Evolutionary conservation across 2,329 filamentous ascomycete genomes (phyloP).

Genomic region (Sarocladium brachiariae): DNA sequence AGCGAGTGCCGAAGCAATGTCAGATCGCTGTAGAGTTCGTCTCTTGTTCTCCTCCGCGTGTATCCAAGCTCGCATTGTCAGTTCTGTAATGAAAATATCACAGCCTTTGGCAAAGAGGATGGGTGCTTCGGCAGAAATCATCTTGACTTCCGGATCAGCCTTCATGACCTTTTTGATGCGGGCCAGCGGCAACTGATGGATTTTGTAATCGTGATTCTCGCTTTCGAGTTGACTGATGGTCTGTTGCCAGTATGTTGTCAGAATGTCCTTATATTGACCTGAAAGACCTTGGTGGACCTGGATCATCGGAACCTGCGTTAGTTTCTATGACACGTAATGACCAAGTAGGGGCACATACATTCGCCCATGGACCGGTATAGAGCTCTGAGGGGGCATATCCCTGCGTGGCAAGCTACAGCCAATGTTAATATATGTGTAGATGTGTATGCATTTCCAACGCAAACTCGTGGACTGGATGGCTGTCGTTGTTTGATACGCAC

Average conservation of each 20-base stretch:
- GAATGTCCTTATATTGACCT: constrained; percentile 89
- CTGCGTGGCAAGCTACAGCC: constrained; percentile 68
- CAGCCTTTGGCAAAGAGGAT: constrained; percentile 98
- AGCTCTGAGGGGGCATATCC: constrained; percentile 89
- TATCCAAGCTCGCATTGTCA: constrained; percentile 99
- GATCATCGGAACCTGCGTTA: neutral
- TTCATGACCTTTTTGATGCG: constrained; percentile 99
- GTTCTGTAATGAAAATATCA: constrained; percentile 97
- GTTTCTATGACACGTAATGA: neutral
- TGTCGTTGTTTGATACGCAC: constrained; percentile 23
- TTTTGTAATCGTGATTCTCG: constrained; percentile 96
- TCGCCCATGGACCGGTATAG: constrained; percentile 91
- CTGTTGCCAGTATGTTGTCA: constrained; percentile 99
- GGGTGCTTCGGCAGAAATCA: constrained; percentile 97
- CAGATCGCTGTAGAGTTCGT: constrained; percentile 86
- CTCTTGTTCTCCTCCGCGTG: constrained; percentile 99
- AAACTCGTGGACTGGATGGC: too few species aligned
- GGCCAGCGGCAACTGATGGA: constrained; percentile 93
- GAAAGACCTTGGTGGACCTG: constrained; percentile 93
- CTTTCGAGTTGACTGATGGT: constrained; percentile 92
- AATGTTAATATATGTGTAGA: constrained; percentile 23
- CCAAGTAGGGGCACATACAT: constrained; percentile 50
- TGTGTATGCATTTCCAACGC: too few species aligned
- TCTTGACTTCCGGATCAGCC: constrained; percentile 97
- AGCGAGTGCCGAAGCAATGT: constrained; percentile 89